Base-by-base conservation (phyloP, 805 yeast species). In the Myxozyma lipomycoides region DNA sequence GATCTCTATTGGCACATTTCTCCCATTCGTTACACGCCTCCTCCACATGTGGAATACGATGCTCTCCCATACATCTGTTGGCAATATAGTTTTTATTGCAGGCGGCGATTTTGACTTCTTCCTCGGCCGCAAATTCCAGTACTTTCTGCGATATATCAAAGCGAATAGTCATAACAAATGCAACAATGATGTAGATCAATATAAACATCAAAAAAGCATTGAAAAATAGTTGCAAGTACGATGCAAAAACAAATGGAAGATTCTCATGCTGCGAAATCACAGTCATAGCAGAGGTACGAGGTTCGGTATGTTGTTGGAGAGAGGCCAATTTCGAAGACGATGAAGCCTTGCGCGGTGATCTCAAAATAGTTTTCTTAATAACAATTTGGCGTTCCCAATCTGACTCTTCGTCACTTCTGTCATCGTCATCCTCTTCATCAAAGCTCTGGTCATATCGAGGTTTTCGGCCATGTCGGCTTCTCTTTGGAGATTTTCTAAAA, bases 1-100 rank as follows among this genome's bases (percentile, higher is more conserved):
- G 90, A 56, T 87, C 91, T 43, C 82, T 70, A 60, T 82, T 79
- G 89, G 87, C 86, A 66, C 98, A 93, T 50, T 75, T 76, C 54
- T 79, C 83, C 93, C 95, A 87, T 32, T 73, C 74, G 32, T 75
- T 71, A 67, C 98, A 91, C 12, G 78, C 70, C 1, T 69, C 67
- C 60, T 84, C 93, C 17, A 88, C 66, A 0, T 87, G 89, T 0
- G 95, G 96, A 0, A 82, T 90, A 12, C 91, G 71, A 3, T 79
- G 78, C 1, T 78, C 73, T 9, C 73, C 73, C 58, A 64, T 61
- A 64, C 98, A 91, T 58, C 82, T 78, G 67, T 91, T 90, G 25
- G 81, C 67, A 12, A 76, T 66, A 62, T 84, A 91, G 49, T 86
- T 83, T 34, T 82, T 71, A 4, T 83, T 72, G 67, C 98, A 91